Base-by-base conservation (phyloP, 441 rosid species). In the Metrosideros polymorpha region DNA sequence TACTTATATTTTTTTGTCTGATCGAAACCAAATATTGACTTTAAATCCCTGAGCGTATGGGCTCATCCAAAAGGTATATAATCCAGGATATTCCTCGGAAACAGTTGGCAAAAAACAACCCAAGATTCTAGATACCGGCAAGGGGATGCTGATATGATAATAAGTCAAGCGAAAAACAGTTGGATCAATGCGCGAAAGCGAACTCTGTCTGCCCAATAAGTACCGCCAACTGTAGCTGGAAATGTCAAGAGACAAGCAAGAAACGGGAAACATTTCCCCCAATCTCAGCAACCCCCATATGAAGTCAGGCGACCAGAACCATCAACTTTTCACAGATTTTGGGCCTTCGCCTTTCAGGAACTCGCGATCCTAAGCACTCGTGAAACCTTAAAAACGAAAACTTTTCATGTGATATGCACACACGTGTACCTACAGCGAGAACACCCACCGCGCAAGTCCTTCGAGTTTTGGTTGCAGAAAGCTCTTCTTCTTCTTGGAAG, bases 391-490 rank as follows among this genome's bases (percentile, higher is more conserved):
- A 79, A 57, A 42, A 39, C 9, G 45, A 30, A 18, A 75, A 84
- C 42, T 50, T 63, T 35, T 39, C 79, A 1, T 13, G 47, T 39
- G 79, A 10, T 71, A 14, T 19, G n/a, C 79, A 12, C 8, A n/a
- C 13, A 59, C 15, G n/a, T 84, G 85, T 9, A 56, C 59, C 35
- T 17, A 32, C 29, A 24, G 86, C 57, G 71, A 22, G 8, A 19
- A 55, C 15, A 54, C 54, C n/a, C 89, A 97, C 99, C 98, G 89
- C 86, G 99, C 99, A 55, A 97, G 90, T 59, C 87, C 84, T 90
- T 94, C 97, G 87, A 97, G 93, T 88, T 94, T 93, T 83, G 99
- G 99, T 88, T 95, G 96, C 94, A 97, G 91, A 89, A 97, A 97
- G 90, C 99, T 94, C 91, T 93, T 94, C 90, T 89, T 96, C 94